phyloP scores from a whole-genome alignment of 768 basidiomycete genomes.

The Psilocybe cyanescens region DNA sequence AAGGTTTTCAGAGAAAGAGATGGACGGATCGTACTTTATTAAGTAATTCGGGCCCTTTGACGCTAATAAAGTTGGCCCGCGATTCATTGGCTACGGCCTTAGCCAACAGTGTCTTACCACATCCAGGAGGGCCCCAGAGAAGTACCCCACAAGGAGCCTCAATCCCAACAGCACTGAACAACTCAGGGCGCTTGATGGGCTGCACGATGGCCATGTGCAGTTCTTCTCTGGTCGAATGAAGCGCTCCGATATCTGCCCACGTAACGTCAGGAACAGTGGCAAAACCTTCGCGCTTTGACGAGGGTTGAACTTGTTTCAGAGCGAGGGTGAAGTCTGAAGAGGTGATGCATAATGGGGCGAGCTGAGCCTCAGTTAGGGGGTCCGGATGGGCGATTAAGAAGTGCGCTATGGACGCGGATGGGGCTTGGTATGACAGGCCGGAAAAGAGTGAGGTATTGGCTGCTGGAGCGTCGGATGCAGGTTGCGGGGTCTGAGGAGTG shows the following conservation, averaged over 20 bases:
- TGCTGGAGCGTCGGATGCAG: conserved; percentile 11
- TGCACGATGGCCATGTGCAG: conserved; percentile 98
- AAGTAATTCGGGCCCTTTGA: conserved; percentile 94
- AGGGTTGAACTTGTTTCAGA: conserved; percentile 90
- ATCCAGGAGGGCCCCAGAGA: conserved; percentile 99
- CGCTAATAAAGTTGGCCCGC: conserved; percentile 94
- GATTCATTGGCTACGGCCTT: conserved; percentile 98
- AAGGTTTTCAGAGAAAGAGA: not conserved
- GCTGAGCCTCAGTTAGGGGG: conserved; percentile 76
- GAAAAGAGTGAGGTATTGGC: conserved; percentile 25
- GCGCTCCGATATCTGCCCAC: conserved; percentile 93
- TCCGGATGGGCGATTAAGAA: conserved; percentile 89
- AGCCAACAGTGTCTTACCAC: conserved; percentile 96
- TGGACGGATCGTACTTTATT: conserved; percentile 74
- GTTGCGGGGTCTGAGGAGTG: conserved; percentile 18
- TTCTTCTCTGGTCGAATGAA: conserved; percentile 86
- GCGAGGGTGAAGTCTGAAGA: conserved; percentile 80
- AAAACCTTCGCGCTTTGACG: conserved; percentile 97
- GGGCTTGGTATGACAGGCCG: conserved; percentile 35
- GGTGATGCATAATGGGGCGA: conserved; percentile 82
- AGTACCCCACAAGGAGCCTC: conserved; percentile 91
- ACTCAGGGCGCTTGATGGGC: conserved; percentile 86
- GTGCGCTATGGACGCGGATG: conserved; percentile 74
- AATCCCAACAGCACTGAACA: conserved; percentile 90
- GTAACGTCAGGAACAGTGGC: conserved; percentile 95